phyloP scores from a whole-genome alignment of 1,284 basidiomycete species.

The Fereydounia khargensis region DNA sequence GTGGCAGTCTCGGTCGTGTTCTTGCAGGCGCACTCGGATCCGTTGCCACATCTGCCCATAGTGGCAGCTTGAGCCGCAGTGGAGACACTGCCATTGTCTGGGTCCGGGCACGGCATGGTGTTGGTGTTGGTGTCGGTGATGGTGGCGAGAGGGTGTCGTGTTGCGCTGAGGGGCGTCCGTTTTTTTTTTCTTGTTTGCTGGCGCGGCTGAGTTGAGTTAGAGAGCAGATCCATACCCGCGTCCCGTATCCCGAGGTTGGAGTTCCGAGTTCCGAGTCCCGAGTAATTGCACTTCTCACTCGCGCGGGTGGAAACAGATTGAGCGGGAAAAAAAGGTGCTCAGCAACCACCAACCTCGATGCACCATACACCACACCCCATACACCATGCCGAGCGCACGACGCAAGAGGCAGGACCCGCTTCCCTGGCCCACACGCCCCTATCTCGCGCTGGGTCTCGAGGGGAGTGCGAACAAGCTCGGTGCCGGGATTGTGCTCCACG shows the following conservation, averaged over 20 bases:
- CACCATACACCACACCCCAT: not conserved
- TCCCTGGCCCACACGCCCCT: conserved; percentile 31
- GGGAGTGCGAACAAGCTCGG: conserved; percentile 87
- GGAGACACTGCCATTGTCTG: too few relatives aligned
- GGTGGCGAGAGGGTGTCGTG: conserved; percentile 5
- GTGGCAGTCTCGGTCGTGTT: too few relatives aligned
- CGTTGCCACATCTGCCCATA: too few relatives aligned
- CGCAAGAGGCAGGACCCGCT: conserved; percentile 32
- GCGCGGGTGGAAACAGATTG: too few relatives aligned
- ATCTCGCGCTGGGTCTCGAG: conserved; percentile 51
- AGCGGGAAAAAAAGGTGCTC: not conserved
- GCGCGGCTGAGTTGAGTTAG: too few relatives aligned
- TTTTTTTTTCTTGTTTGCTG: too few relatives aligned
- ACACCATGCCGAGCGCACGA: conserved; percentile 16
- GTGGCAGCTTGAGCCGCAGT: too few relatives aligned
- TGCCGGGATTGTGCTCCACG: conserved; percentile 87
- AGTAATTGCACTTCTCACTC: too few relatives aligned
- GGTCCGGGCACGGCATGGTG: conserved; percentile 29
- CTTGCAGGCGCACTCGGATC: too few relatives aligned
- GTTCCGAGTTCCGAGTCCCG: conserved; percentile 2
- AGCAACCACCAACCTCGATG: not conserved
- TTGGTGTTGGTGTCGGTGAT: not conserved
- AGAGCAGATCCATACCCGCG: too few relatives aligned
- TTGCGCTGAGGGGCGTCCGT: too few relatives aligned
- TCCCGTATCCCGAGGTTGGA: too few relatives aligned